These are phyloP conservation scores for Candida gorgasii DNA, from an alignment of 805 yeast genomes.

Conservation along the genomic window DNA sequence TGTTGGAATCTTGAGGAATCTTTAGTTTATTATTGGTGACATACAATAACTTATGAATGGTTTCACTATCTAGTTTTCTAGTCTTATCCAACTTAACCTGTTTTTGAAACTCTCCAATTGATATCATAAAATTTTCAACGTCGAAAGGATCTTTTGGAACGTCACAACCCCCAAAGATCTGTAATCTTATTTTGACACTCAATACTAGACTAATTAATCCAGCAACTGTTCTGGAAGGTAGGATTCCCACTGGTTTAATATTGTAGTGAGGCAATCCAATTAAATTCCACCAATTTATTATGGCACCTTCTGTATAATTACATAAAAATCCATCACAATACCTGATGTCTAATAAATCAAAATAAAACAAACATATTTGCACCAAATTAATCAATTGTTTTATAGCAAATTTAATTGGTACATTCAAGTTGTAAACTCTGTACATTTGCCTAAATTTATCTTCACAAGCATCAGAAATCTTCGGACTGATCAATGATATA, in stretches of 20 bases:
- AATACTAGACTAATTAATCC: slow-evolving; percentile 78
- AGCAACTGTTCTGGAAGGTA: slow-evolving; percentile 70
- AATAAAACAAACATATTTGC: slow-evolving; percentile 78
- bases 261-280: slow-evolving; percentile 58
- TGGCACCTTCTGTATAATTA: slow-evolving; percentile 69
- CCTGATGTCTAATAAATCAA: slow-evolving; percentile 64
- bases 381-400: slow-evolving; percentile 70
- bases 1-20: slow-evolving; percentile 13
- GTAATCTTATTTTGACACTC: slow-evolving; percentile 65
- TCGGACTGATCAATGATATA: slow-evolving; percentile 61
- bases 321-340: slow-evolving; percentile 87
- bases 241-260: slow-evolving; percentile 44
- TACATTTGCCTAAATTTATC: slow-evolving; percentile 81
- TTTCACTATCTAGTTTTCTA: slow-evolving; percentile 56
- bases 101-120: slow-evolving; percentile 78
- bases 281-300: slow-evolving; percentile 77
- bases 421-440: slow-evolving; percentile 49
- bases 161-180: slow-evolving; percentile 39
- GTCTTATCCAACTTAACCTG: slow-evolving; percentile 55
- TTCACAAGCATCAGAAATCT: slow-evolving; percentile 73
- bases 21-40: slow-evolving; percentile 34
- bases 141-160: slow-evolving; percentile 86
- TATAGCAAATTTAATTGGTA: slow-evolving; percentile 66
- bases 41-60: slow-evolving; percentile 41
- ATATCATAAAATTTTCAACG: slow-evolving; percentile 62